Base-by-base conservation (phyloP, 2,329 filamentous ascomycete genomes). In the Lasiodiplodia gonubiensis region DNA sequence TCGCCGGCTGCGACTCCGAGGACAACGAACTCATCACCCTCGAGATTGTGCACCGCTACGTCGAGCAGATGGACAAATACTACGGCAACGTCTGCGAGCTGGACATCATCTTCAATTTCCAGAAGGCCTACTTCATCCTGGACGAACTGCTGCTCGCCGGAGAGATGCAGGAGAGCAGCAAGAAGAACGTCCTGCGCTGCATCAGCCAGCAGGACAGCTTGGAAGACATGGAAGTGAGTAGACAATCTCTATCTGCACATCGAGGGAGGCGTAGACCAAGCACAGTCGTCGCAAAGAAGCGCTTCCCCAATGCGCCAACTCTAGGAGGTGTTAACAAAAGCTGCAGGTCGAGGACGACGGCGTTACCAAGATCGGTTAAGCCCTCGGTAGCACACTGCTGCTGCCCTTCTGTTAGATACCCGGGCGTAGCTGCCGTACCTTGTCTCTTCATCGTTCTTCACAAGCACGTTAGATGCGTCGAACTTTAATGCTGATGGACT, bases 41-140 rank as follows among this genome's bases (percentile, higher is more conserved):
- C 78, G 95, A 99, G 81, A 93, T 99, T 78, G 96, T 99, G 75
- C 95, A 99, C 81, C 93, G 95, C 82, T 99, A 99, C 80, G 95
- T 99, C 77, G 95, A 99, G 82, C 95, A 99, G 83, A 99, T 99
- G 95, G 95, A 99, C 86, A 99, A 99, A 81, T 99, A 99, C 85
- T 99, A 98, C 81, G 95, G 95, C 80, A 99, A 99, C 80, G 95
- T 99, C 69, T 99, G 95, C 89, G 95, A 99, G 84, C 88, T 99
- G 71, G 94, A 98, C 80, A 97, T 98, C 82, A 99, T 99, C 80
- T 99, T 99, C 88, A 98, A 97, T 79, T 99, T 99, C 80, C 97
- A 97, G 74, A 99, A 99, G 82, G 95, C 95, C 69, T 99, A 99
- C 82, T 99, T 98, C 82, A 99, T 99, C 73, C 88, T 99, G 55